Conservation (phyloP, 805 yeast species). For the Isabelozyma heimii region DNA sequence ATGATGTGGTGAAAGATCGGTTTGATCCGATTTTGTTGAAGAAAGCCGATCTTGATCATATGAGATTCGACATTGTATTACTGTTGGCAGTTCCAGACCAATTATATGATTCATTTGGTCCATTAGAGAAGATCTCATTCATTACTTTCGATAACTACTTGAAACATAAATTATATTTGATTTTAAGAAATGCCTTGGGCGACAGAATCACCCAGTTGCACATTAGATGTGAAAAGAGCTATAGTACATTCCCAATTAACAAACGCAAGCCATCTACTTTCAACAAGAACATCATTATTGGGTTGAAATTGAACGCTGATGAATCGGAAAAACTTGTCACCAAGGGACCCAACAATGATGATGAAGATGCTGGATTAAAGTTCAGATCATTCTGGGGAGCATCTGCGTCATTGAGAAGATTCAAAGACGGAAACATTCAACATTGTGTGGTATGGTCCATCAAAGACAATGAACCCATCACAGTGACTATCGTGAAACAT, state of each 20-base stretch:
- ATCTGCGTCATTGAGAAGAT: conserved; percentile 80
- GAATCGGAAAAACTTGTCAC: conserved; percentile 81
- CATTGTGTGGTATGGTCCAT: conserved; percentile 89
- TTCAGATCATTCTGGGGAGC: conserved; percentile 90
- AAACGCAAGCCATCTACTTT: conserved; percentile 52
- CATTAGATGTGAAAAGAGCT: conserved; percentile 24
- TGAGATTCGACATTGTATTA: conserved; percentile 67
- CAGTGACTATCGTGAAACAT: conserved; percentile 61
- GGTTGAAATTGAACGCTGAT: conserved; percentile 65
- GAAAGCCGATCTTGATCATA: conserved; percentile 47
- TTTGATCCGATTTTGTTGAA: conserved; percentile 75
- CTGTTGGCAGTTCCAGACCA: conserved; percentile 47
- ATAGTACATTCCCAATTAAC: conserved; percentile 34
- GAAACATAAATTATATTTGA: conserved; percentile 56
- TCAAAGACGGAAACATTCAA: conserved; percentile 86
- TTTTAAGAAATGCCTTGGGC: conserved; percentile 58
- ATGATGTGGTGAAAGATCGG: conserved; percentile 80
- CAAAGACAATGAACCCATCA: conserved; percentile 54
- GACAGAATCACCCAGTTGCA: conserved; percentile 41
- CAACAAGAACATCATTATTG: conserved; percentile 45
- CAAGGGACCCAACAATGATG: conserved; percentile 73
- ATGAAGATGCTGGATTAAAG: conserved; percentile 51
- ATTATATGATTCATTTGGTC: conserved; percentile 51
- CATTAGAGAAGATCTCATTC: conserved; percentile 70
- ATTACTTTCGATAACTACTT: conserved; percentile 66